A percentile compares a stretch with the other conserved stretches of the same genome.
phyloP scores from a whole-genome alignment of 495 filamentous ascomycete species.

The Penicillium maclennaniae region DNA sequence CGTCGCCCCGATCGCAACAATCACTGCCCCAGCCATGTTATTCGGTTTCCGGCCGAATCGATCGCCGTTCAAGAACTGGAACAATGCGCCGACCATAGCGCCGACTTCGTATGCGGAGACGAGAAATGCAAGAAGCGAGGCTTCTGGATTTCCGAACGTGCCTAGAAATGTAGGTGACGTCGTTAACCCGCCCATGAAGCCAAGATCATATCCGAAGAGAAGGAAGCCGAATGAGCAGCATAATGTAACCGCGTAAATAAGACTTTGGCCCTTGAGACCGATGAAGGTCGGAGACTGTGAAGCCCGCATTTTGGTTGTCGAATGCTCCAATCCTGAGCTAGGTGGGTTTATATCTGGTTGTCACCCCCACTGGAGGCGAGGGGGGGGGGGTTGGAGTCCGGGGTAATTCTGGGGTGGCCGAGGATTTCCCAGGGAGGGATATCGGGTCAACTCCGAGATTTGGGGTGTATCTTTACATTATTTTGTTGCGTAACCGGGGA shows the following conservation, averaged over 20 bases:
- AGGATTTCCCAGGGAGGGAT: background rate
- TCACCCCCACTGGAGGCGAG: background rate
- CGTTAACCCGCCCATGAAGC: slow-evolving; percentile 22
- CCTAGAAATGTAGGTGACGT: slow-evolving; percentile 16
- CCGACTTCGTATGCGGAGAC: slow-evolving; percentile 21
- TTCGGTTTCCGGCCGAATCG: slow-evolving; percentile 54
- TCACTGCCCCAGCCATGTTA: slow-evolving; percentile 54
- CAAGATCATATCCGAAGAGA: slow-evolving; percentile 22
- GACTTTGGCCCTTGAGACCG: slow-evolving; percentile 21
- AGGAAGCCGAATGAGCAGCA: slow-evolving; percentile 21
- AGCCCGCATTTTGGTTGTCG: background rate
- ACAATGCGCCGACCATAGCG: slow-evolving; percentile 10
- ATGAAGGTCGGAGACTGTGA: slow-evolving; percentile 9
- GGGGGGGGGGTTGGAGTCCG: background rate
- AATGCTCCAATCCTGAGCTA: background rate
- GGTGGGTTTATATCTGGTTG: background rate
- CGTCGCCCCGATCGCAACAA: slow-evolving; percentile 55
- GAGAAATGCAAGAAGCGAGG: slow-evolving; percentile 16
- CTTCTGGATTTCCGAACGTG: slow-evolving; percentile 12
- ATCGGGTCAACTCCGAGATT: slow-evolving; percentile 4
- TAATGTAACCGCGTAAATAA: slow-evolving; percentile 22
- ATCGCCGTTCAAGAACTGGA: slow-evolving; percentile 28
- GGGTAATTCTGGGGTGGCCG: background rate
- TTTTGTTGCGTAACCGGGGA: background rate
- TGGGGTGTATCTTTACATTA: background rate